Conservation (phyloP, 345 rosid species). For the Bruguiera parviflora region DNA sequence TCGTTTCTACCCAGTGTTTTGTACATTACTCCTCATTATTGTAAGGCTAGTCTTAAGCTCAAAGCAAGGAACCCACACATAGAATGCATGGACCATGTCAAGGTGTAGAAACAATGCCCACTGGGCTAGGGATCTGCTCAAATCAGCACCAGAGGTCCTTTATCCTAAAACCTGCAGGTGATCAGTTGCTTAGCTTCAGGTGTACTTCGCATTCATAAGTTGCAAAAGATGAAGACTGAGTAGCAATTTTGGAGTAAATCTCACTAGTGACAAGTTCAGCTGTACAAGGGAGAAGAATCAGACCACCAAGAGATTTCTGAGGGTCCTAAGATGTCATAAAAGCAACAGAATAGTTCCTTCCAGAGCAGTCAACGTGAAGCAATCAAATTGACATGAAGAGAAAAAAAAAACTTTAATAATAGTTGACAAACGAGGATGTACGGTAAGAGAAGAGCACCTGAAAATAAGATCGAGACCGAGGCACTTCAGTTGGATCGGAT, state of each 20-base stretch:
- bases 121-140: background rate
- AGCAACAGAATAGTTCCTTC: too few relatives aligned
- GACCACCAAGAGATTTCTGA: background rate
- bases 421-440: constrained; percentile 3
- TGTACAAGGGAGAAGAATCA: background rate
- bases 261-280: too few relatives aligned
- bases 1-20: too few relatives aligned
- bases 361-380: background rate
- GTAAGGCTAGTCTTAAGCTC: background rate
- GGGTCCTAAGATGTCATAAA: background rate
- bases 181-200: background rate
- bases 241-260: background rate
- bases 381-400: background rate
- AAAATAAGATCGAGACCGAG: constrained; percentile 54
- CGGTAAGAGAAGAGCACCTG: constrained; percentile 48
- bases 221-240: background rate
- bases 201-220: background rate
- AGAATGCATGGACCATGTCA: background rate
- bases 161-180: background rate
- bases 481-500: constrained; percentile 42
- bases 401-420: background rate
- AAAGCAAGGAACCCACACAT: background rate
- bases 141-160: background rate
- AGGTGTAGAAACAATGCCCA: background rate
- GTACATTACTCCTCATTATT: too few relatives aligned